Percentiles rank a stretch among this genome's conserved stretches.
These are phyloP conservation scores for Rubus parviflorus DNA, from an alignment of 306 rosid genomes.

Conservation along the genomic window DNA sequence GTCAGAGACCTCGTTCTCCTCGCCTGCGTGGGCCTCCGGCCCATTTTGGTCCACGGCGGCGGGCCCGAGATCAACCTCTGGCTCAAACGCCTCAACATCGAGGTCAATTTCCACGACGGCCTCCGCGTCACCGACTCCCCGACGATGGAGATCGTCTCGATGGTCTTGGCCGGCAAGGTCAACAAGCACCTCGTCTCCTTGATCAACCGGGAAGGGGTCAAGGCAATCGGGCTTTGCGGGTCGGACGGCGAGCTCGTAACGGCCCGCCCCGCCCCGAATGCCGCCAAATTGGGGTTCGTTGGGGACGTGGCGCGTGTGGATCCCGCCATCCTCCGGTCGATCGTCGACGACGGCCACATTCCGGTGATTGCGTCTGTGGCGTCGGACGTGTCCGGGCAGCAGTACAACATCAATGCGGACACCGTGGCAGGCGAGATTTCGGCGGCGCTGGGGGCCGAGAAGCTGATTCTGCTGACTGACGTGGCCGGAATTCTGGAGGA, in stretches of 20 bases:
- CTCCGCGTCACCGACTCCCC: conserved; percentile 82
- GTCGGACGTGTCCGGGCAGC: conserved; percentile 72
- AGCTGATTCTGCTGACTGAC: conserved; percentile 78
- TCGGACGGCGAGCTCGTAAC: conserved; percentile 72
- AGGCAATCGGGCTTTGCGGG: conserved; percentile 85
- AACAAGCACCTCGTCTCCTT: conserved; percentile 74
- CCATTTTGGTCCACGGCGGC: conserved; percentile 87
- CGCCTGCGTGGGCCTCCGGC: conserved; percentile 85
- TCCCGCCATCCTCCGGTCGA: conserved; percentile 57
- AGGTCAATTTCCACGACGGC: conserved; percentile 77
- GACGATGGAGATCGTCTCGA: conserved; percentile 94
- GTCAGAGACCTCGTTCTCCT: conserved; percentile 93
- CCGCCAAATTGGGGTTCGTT: conserved; percentile 69
- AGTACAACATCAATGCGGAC: conserved; percentile 85
- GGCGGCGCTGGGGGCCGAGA: conserved; percentile 91
- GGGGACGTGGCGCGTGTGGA: conserved; percentile 78
- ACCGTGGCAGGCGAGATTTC: conserved; percentile 90
- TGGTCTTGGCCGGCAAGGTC: conserved; percentile 91
- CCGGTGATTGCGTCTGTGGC: conserved; percentile 93
- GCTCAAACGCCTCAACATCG: conserved; percentile 83
- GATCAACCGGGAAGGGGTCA: conserved; percentile 77
- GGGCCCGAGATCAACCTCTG: conserved; percentile 92
- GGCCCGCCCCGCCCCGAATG: conserved; percentile 73
- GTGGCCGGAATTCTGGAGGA: conserved; percentile 83
- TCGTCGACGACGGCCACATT: conserved; percentile 56